Conservation (phyloP, 768 basidiomycete genomes). For the Floccularia luteovirens region DNA sequence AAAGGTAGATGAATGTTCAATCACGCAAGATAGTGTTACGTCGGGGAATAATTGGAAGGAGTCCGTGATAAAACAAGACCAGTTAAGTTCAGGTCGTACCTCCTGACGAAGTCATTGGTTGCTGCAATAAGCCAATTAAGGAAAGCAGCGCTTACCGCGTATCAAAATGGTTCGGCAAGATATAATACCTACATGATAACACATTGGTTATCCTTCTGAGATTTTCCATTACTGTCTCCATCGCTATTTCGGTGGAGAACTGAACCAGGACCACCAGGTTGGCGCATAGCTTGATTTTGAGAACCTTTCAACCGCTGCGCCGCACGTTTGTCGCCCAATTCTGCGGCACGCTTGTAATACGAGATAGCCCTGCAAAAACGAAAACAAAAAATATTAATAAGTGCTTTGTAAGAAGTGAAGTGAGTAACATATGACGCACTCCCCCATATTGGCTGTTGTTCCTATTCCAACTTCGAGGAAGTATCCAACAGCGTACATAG, state of each 20-base stretch:
- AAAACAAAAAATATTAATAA: constrained; percentile 4
- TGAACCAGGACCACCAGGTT: constrained; percentile 54
- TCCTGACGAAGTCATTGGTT: no score
- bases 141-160: no score
- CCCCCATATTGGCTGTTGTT: constrained; percentile 53
- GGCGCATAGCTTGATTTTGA: constrained; percentile 42
- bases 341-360: constrained; percentile 89
- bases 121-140: no score
- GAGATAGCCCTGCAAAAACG: constrained; percentile 45
- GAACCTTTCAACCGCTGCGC: constrained; percentile 69
- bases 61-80: no score
- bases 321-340: constrained; percentile 91
- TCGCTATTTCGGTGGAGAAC: constrained; percentile 50
- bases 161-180: no score
- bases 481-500: constrained; percentile 97
- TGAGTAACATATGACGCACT: constrained; percentile 37
- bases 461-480: constrained; percentile 95
- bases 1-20: no score
- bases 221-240: constrained; percentile 34
- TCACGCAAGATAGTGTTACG: no score
- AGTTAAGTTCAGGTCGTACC: no score
- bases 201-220: constrained; percentile 73
- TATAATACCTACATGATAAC: constrained; percentile 79
- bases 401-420: not conserved
- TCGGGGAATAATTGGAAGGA: no score